phyloP scores from a whole-genome alignment of 345 rosid species.

The Syzygium oleosum region DNA sequence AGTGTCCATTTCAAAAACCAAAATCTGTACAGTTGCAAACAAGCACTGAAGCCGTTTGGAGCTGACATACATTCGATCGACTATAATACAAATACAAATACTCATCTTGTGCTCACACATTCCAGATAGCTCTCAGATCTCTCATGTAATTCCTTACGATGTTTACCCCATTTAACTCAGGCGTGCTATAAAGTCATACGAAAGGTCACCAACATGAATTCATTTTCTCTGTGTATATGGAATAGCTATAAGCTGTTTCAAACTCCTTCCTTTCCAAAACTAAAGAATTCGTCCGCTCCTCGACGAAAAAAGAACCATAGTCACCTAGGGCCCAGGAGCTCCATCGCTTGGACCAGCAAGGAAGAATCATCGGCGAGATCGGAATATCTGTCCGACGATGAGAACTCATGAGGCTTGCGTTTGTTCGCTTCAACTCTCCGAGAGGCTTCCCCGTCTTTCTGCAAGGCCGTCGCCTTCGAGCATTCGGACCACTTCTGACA shows the following conservation, averaged over 20 bases:
- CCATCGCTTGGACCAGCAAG: conserved; percentile 92
- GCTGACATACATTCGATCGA: not conserved
- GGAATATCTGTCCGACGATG: conserved; percentile 84
- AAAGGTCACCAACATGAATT: not conserved
- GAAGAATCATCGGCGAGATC: conserved; percentile 96
- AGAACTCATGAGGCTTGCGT: conserved; percentile 59
- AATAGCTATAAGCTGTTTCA: not conserved
- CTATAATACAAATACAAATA: not conserved
- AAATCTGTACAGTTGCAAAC: not conserved
- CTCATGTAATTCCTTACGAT: not conserved
- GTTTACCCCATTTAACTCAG: not conserved
- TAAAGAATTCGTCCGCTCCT: not conserved
- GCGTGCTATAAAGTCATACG: not conserved
- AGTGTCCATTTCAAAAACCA: not conserved
- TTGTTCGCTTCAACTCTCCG: conserved; percentile 61
- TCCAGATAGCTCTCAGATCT: not conserved
- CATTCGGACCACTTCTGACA: conserved; percentile 97
- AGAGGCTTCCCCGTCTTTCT: conserved; percentile 98
- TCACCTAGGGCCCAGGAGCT: conserved; percentile 95
- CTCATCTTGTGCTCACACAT: not conserved
- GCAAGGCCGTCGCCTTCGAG: conserved; percentile 97
- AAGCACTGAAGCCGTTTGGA: not conserved
- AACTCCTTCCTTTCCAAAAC: not conserved
- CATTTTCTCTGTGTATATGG: not conserved
- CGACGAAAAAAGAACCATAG: not conserved